Percentiles rank a stretch among this genome's conserved stretches.
Conservation (phyloP, 306 rosid species). For the Biancaea sappan region DNA sequence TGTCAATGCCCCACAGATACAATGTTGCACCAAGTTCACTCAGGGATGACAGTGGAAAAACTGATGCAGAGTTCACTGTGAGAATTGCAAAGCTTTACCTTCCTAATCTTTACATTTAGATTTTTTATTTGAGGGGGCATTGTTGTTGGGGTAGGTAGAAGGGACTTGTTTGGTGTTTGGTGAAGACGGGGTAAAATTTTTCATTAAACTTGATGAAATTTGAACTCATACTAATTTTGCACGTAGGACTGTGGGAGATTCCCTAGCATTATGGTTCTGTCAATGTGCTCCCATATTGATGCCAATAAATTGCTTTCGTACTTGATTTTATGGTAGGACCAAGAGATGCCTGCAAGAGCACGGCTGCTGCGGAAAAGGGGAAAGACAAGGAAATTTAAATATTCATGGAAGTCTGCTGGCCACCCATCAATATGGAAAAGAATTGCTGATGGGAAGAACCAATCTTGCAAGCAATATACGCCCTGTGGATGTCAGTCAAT, state of each 20-base stretch:
- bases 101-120: conserved; percentile 10
- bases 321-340: conserved; percentile 55
- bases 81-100: conserved; percentile 33
- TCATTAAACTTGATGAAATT: conserved; percentile 25
- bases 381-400: conserved; percentile 83
- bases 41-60: conserved; percentile 60
- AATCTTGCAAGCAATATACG: conserved; percentile 79
- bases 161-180: conserved; percentile 10
- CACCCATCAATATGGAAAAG: conserved; percentile 93
- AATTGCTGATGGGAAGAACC: conserved; percentile 92
- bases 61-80: conserved; percentile 62
- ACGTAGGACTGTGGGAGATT: conserved; percentile 1
- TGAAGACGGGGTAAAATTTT: conserved; percentile 8
- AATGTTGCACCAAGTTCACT: conserved; percentile 51
- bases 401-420: conserved; percentile 91
- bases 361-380: conserved; percentile 85
- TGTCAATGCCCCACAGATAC: conserved; percentile 53
- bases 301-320: conserved; percentile 26
- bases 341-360: conserved; percentile 73
- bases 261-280: conserved; percentile 14
- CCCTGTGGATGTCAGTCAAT: conserved; percentile 92
- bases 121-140: background rate
- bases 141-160: background rate
- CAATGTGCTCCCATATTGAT: conserved; percentile 18
- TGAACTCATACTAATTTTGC: conserved; percentile 6